Base-by-base conservation (phyloP, 805 yeast species). In the Lachancea mirantina region DNA sequence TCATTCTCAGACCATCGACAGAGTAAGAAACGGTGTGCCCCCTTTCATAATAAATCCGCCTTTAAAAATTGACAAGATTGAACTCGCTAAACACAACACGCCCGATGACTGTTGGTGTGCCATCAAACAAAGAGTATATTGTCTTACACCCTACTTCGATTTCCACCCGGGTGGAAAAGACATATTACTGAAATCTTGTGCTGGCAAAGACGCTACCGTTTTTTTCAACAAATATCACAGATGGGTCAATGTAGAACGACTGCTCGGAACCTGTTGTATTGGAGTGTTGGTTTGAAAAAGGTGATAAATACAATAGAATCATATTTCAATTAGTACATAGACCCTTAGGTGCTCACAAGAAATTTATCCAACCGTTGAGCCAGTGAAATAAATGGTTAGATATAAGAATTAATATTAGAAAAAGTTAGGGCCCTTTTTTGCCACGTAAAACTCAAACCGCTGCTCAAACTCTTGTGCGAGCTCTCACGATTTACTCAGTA, bases 151-250 rank as follows among this genome's bases (percentile, higher is more conserved):
- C 8, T 89, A 92, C 55, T 51, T 92, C 21, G 64, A 72, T 34
- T 92, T 77, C 55, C 98, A 89, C 46, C 98, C 98, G 0, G 98
- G 98, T 21, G 98, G 98, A 2, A 76, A 67, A 4, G 75, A 73
- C 5, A 84, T 85, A 49, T 61, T 89, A 25, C 64, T 84, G 74
- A 70, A 74, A 31, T 3, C 38, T 17, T 74, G 81, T 47, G 92
- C 94, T 1, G 96, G 96, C 0, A 65, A 67, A 30, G 96, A 89
- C 52, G 92, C 89, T 1, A 84, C 95, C 1, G 44, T 59, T 2
- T 50, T 83, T 39, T 89, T 89, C 49, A 74, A 78, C 55, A 76
- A 77, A 57, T 82, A 79, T 34, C 83, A 76, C 45, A 52, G 71
- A 10, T 76, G 83, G 98, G 95, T 89, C 5, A 89, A 83, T 53